Percentiles rank a stretch among this genome's conserved stretches.
Conservation (phyloP, 192 early-diverging fungal species). For the Umbelopsis vinacea region DNA sequence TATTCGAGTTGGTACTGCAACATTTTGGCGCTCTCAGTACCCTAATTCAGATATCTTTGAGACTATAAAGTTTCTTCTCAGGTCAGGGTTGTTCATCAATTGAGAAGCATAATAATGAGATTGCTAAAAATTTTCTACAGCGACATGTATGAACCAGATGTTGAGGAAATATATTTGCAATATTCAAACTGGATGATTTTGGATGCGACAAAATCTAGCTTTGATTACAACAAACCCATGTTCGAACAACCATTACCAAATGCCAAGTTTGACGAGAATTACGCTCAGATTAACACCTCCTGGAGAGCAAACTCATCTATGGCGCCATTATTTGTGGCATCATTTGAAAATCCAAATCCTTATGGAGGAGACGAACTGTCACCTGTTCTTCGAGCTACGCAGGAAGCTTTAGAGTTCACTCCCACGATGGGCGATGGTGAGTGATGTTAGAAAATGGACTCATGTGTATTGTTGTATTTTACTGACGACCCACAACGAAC, state of each 20-base stretch:
- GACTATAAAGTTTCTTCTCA: slow-evolving; percentile 28
- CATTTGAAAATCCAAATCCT: slow-evolving; percentile 18
- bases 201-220: slow-evolving; percentile 60
- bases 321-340: slow-evolving; percentile 38
- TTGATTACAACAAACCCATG: slow-evolving; percentile 62
- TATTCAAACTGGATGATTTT: slow-evolving; percentile 65
- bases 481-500: not conserved
- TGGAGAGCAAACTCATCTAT: slow-evolving; percentile 35
- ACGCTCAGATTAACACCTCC: slow-evolving; percentile 65
- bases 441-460: not conserved
- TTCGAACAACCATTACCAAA: slow-evolving; percentile 69
- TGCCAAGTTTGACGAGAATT: slow-evolving; percentile 63
- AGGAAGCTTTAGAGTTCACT: slow-evolving; percentile 49
- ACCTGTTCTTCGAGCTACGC: slow-evolving; percentile 42
- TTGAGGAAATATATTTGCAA: slow-evolving; percentile 65
- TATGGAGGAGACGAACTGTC: slow-evolving; percentile 12
- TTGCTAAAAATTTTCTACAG: slow-evolving; percentile 24
- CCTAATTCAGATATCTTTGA: not conserved
- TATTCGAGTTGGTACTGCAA: slow-evolving; percentile 40
- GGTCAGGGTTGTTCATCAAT: slow-evolving; percentile 28
- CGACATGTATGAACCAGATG: slow-evolving; percentile 63
- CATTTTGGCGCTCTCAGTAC: slow-evolving; percentile 42
- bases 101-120: not conserved
- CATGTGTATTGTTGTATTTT: not conserved
- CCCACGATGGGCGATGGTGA: slow-evolving; percentile 44